These are phyloP conservation scores for Aspergillus sergii DNA, from an alignment of 2,329 filamentous ascomycete species.

Conservation along the genomic window DNA sequence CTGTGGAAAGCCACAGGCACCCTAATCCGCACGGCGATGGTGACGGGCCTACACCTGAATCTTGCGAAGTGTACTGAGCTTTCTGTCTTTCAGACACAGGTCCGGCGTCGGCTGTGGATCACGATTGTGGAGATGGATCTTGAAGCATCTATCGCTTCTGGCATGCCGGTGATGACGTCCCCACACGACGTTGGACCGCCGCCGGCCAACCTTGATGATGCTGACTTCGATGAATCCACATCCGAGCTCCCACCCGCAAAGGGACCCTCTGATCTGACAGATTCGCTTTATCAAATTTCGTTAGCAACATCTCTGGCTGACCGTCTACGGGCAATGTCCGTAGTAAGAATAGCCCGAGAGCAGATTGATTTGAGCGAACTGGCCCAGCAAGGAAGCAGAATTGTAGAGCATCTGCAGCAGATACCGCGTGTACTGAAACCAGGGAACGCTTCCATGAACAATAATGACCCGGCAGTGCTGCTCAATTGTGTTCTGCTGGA, in stretches of 20 bases:
- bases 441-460: not conserved
- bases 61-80: slow-evolving; percentile 36
- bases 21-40: slow-evolving; percentile 36
- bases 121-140: slow-evolving; percentile 51
- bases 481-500: slow-evolving; percentile 30
- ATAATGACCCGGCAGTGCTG: slow-evolving; percentile 3
- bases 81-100: slow-evolving; percentile 37
- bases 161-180: slow-evolving; percentile 43
- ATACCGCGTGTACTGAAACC: slow-evolving; percentile 13
- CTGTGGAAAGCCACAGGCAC: slow-evolving; percentile 49
- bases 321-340: slow-evolving; percentile 18
- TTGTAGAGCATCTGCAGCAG: slow-evolving; percentile 16
- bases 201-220: slow-evolving; percentile 45
- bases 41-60: slow-evolving; percentile 48
- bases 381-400: slow-evolving; percentile 9
- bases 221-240: slow-evolving; percentile 44
- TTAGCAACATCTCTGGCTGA: slow-evolving; percentile 20
- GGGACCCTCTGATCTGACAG: slow-evolving; percentile 27
- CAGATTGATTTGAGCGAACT: slow-evolving; percentile 11
- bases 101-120: slow-evolving; percentile 40
- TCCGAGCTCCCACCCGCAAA: slow-evolving; percentile 27
- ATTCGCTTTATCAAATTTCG: slow-evolving; percentile 16
- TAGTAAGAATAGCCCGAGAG: slow-evolving; percentile 10
- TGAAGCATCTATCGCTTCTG: slow-evolving; percentile 41
- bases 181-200: slow-evolving; percentile 40